Conservation (phyloP, 441 rosid species). For the Populus trichocarpa region DNA sequence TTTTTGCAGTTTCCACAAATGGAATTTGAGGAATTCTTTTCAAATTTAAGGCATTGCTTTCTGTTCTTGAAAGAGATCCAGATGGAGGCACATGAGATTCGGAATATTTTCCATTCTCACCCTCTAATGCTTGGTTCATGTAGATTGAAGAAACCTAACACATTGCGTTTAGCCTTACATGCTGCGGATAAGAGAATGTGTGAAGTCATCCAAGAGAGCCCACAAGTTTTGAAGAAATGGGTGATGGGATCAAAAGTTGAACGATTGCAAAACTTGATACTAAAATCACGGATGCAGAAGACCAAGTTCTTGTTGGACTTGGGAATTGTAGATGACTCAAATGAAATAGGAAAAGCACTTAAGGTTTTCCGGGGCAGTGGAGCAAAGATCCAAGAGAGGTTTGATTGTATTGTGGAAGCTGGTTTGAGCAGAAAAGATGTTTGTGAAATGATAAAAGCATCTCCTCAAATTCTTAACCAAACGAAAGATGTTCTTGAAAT, state of each 20-base stretch:
- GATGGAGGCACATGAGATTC: constrained; percentile 54
- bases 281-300: constrained; percentile 42
- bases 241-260: constrained; percentile 38
- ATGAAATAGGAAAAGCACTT: constrained; percentile 35
- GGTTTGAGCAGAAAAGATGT: constrained; percentile 60
- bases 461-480: constrained; percentile 58
- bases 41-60: constrained; percentile 55
- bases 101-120: constrained; percentile 40
- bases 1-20: constrained; percentile 46
- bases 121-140: constrained; percentile 43
- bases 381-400: constrained; percentile 61
- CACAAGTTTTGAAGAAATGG: constrained; percentile 63
- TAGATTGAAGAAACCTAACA: constrained; percentile 55
- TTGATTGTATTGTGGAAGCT: constrained; percentile 45
- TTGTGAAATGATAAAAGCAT: constrained; percentile 41
- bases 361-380: constrained; percentile 63
- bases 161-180: constrained; percentile 40
- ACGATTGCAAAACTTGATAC: constrained; percentile 31
- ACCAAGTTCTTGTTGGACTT: constrained; percentile 48
- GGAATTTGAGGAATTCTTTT: constrained; percentile 38
- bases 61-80: constrained; percentile 50
- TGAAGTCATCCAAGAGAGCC: constrained; percentile 52
- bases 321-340: constrained; percentile 48
- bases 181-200: constrained; percentile 55
- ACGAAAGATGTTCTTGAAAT: constrained; percentile 39